These are phyloP conservation scores for Trichosporon ovoides DNA, from an alignment of 1,284 basidiomycete species.

Conservation along the genomic window DNA sequence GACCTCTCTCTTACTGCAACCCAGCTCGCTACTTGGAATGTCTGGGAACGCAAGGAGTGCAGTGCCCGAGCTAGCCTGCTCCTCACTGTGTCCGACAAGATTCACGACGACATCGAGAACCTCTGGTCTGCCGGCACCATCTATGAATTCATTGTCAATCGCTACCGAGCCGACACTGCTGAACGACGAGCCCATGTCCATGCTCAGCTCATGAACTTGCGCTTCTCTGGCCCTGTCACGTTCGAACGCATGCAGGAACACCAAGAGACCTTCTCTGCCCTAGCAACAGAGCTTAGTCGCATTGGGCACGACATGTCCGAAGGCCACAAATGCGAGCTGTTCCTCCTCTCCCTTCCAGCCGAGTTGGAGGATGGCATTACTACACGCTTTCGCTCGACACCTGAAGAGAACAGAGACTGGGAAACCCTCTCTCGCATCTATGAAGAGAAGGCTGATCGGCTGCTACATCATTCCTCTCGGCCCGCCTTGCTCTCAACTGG, in stretches of 20 bases:
- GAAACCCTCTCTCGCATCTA: not conserved
- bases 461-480: not conserved
- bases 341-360: not conserved
- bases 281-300: not conserved
- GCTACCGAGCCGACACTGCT: constrained; percentile 1
- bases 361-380: constrained; percentile 2
- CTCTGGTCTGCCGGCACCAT: not conserved
- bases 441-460: not conserved
- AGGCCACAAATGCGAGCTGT: not conserved
- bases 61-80: not conserved
- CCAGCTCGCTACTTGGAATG: not conserved
- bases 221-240: not conserved
- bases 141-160: not conserved
- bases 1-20: not conserved
- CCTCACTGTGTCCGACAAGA: not conserved
- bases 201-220: constrained; percentile 1
- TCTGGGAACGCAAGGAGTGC: constrained; percentile 4
- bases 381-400: not conserved
- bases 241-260: constrained; percentile 3
- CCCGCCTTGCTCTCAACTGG: not conserved
- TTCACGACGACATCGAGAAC: constrained; percentile 1
- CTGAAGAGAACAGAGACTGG: not conserved
- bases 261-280: not conserved
- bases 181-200: not conserved
- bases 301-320: not conserved